Conservation (phyloP, 768 basidiomycete genomes). For the Leccinum fibrillosum region DNA sequence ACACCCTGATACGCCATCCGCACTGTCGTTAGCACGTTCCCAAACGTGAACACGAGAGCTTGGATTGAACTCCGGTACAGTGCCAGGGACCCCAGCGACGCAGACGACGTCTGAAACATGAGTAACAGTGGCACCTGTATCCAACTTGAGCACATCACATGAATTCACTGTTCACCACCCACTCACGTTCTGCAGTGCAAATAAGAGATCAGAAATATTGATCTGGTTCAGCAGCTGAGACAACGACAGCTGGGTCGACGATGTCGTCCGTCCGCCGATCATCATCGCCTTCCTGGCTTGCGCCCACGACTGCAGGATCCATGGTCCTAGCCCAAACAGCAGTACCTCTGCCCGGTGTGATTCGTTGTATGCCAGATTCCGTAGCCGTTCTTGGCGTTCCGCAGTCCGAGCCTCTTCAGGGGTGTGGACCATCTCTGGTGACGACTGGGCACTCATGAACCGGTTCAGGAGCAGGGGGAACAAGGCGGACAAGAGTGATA, state of each 20-base stretch:
- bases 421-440: conserved; percentile 44
- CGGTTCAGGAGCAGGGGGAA: conserved; percentile 59
- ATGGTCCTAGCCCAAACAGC: conserved; percentile 79
- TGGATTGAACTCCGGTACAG: conserved; percentile 78
- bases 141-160: background rate
- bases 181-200: conserved; percentile 68
- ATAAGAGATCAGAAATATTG: conserved; percentile 61
- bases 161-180: background rate
- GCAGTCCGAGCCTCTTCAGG: conserved; percentile 60
- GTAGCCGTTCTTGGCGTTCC: conserved; percentile 72
- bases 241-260: conserved; percentile 36
- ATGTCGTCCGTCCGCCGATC: conserved; percentile 48
- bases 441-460: conserved; percentile 40
- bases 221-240: conserved; percentile 50
- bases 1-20: conserved; percentile 82
- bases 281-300: conserved; percentile 57
- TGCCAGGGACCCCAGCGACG: conserved; percentile 78
- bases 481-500: conserved; percentile 59
- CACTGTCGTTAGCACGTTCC: conserved; percentile 57
- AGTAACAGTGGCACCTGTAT: conserved; percentile 71
- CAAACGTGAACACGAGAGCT: conserved; percentile 62
- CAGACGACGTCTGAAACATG: conserved; percentile 65
- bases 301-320: conserved; percentile 81
- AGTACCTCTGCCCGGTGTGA: conserved; percentile 75
- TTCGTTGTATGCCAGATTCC: conserved; percentile 72